These are phyloP conservation scores for Curvularia spicifera DNA, from an alignment of 2,329 filamentous ascomycete genomes.

Conservation along the genomic window DNA sequence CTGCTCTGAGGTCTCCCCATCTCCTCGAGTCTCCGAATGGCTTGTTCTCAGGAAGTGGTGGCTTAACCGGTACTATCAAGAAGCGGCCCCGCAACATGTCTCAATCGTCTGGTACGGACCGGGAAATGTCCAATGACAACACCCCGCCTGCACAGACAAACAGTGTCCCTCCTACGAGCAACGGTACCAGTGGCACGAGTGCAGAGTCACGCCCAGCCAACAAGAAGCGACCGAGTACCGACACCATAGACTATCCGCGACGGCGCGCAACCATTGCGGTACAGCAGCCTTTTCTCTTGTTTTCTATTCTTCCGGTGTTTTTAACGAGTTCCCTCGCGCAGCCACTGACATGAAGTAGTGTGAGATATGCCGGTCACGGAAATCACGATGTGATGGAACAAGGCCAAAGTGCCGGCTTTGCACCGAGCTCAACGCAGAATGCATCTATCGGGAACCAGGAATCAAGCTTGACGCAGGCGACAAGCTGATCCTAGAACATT, in stretches of 20 bases:
- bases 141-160: conserved; percentile 38
- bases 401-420: conserved; percentile 86
- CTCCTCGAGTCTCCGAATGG: conserved; percentile 49
- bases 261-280: conserved; percentile 53
- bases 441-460: conserved; percentile 82
- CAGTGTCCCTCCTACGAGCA: conserved; percentile 40
- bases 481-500: conserved; percentile 81
- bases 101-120: conserved; percentile 51
- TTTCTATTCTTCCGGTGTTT: background rate
- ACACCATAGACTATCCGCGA: conserved; percentile 53
- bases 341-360: conserved; percentile 61
- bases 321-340: background rate
- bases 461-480: conserved; percentile 88
- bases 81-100: conserved; percentile 53
- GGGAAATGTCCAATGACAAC: conserved; percentile 48
- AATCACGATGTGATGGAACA: conserved; percentile 78
- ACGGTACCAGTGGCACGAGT: conserved; percentile 33
- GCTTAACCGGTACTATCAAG: conserved; percentile 43
- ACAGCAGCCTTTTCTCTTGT: conserved; percentile 18
- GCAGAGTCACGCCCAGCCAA: conserved; percentile 36
- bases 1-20: conserved; percentile 48
- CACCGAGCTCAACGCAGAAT: conserved; percentile 80
- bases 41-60: conserved; percentile 37
- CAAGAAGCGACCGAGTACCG: conserved; percentile 50
- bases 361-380: conserved; percentile 80